Percentiles rank a stretch among this genome's conserved stretches.
Conservation (phyloP, 345 rosid genomes). For the Eucalyptus polybractea region DNA sequence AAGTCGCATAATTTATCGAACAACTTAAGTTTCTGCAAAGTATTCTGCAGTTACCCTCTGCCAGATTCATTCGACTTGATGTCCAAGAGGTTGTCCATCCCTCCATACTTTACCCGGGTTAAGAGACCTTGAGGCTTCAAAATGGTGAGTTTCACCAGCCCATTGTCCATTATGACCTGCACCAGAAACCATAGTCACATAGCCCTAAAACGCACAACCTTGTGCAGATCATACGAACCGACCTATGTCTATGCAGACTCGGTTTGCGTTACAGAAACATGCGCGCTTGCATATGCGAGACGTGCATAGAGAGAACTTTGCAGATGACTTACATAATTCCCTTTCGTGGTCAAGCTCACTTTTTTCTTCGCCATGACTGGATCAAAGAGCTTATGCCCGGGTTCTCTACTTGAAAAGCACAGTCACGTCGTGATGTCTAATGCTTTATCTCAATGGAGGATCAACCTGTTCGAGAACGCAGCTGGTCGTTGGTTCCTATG, state of each 20-base stretch:
- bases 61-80: constrained; percentile 8
- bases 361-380: background rate
- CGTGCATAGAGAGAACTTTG: background rate
- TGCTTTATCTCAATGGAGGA: background rate
- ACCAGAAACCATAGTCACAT: background rate
- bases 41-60: constrained; percentile 9
- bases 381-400: background rate
- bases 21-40: background rate
- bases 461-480: background rate
- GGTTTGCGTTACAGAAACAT: rapidly evolving
- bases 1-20: background rate
- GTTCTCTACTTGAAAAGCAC: background rate
- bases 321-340: constrained; percentile 1
- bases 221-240: background rate
- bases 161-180: constrained; percentile 14
- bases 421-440: background rate
- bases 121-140: constrained; percentile 12
- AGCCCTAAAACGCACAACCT: background rate
- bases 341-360: constrained; percentile 3
- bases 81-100: constrained; percentile 19
- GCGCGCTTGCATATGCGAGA: background rate
- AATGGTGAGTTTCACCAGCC: constrained; percentile 6
- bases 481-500: background rate
- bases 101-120: constrained; percentile 16
- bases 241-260: background rate